Evolutionary conservation across 2,329 filamentous ascomycete species (phyloP).

Genomic region (Ophiostoma triangulosporum): DNA sequence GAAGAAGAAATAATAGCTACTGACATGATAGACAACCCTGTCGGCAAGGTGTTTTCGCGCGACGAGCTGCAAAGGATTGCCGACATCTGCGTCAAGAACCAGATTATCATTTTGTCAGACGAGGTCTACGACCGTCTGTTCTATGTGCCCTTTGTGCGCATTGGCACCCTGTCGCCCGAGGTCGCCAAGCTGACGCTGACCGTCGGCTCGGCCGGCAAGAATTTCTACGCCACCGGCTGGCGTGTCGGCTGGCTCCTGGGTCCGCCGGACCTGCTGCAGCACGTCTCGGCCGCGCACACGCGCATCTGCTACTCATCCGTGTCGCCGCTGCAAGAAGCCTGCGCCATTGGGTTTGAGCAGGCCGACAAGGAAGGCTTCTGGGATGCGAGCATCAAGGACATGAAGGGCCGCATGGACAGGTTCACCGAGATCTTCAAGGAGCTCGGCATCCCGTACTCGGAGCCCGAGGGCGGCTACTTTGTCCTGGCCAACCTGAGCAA

Average conservation of each 20-base stretch:
- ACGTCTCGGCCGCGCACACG: slow-evolving; percentile 85
- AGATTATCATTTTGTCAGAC: slow-evolving; percentile 85
- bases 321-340: slow-evolving; percentile 86
- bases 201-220: slow-evolving; percentile 92
- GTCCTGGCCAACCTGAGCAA: slow-evolving; percentile 87
- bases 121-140: slow-evolving; percentile 92
- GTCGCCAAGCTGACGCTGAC: slow-evolving; percentile 80
- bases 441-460: slow-evolving; percentile 66
- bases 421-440: slow-evolving; percentile 77
- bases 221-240: slow-evolving; percentile 97
- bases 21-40: slow-evolving; percentile 54
- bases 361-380: slow-evolving; percentile 80
- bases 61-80: slow-evolving; percentile 76
- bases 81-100: slow-evolving; percentile 78
- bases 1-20: background rate
- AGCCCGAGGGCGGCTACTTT: slow-evolving; percentile 95
- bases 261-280: slow-evolving; percentile 74
- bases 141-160: slow-evolving; percentile 88
- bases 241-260: slow-evolving; percentile 91
- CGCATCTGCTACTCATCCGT: slow-evolving; percentile 93
- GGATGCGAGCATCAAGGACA: slow-evolving; percentile 68
- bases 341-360: slow-evolving; percentile 85
- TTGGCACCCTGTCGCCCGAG: slow-evolving; percentile 82
- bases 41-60: slow-evolving; percentile 86
- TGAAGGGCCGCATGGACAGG: slow-evolving; percentile 75